Percentiles rank a stretch among this genome's conserved stretches.
Conservation (phyloP, 805 yeast genomes). For the Candida incommunis region DNA sequence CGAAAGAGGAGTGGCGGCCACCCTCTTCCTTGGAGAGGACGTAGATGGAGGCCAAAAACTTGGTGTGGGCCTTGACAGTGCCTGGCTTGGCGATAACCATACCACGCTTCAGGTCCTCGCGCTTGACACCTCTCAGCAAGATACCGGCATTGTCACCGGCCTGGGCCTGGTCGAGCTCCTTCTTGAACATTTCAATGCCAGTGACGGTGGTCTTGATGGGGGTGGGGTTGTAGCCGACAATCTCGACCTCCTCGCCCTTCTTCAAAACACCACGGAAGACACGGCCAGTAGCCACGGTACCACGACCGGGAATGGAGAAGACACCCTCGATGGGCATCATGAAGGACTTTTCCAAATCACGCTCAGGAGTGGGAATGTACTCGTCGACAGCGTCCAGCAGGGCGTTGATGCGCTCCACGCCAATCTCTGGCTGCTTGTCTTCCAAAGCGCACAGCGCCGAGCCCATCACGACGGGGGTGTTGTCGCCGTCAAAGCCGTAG, state of each 20-base stretch:
- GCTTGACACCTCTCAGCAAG: conserved; percentile 92
- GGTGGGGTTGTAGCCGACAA: conserved; percentile 80
- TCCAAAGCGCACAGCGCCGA: conserved; percentile 96
- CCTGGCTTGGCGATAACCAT: conserved; percentile 94
- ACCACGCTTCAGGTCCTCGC: conserved; percentile 94
- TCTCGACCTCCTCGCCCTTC: conserved; percentile 97
- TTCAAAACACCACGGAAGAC: conserved; percentile 95
- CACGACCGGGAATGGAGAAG: conserved; percentile 98
- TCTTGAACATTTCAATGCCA: conserved; percentile 99
- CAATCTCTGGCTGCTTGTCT: conserved; percentile 78
- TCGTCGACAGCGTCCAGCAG: conserved; percentile 87
- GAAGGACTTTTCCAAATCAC: conserved; percentile 94
- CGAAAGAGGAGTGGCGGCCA: conserved; percentile 97
- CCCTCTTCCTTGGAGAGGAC: conserved; percentile 94
- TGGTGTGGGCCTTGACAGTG: conserved; percentile 81
- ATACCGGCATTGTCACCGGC: conserved; percentile 99
- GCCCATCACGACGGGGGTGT: conserved; percentile 96
- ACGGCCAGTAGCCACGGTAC: conserved; percentile 98
- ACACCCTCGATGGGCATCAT: conserved; percentile 95
- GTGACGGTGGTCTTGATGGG: conserved; percentile 91
- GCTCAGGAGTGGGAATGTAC: conserved; percentile 87
- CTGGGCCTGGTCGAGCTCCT: conserved; percentile 92
- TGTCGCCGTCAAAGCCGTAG: conserved; percentile 96
- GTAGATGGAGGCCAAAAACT: conserved; percentile 86
- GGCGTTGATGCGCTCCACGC: conserved; percentile 68